Evolutionary conservation across 176 grass and related monocot genomes (phyloP).

Genomic region (Areca catechu): DNA sequence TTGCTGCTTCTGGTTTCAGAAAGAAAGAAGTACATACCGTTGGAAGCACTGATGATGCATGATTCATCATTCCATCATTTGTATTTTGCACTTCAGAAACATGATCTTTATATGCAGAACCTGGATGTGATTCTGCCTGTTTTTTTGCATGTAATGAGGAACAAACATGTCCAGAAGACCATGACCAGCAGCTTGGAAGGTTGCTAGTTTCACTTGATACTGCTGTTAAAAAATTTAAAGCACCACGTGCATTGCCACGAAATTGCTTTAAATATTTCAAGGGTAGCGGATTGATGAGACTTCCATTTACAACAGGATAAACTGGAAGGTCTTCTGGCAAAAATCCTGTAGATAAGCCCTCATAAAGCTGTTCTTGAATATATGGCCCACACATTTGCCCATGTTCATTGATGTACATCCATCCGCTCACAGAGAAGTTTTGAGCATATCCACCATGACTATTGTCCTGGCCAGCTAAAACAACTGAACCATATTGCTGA

Average conservation of each 20-base stretch:
- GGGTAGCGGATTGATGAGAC: constrained; percentile 38
- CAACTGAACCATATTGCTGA: constrained; percentile 7
- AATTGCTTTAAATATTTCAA: constrained; percentile 61
- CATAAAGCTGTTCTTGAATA: constrained; percentile 51
- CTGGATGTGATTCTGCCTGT: not conserved
- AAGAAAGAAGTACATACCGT: constrained; percentile 28
- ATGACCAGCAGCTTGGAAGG: not conserved
- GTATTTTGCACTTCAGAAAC: constrained; percentile 3
- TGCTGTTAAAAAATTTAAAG: not conserved
- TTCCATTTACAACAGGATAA: constrained; percentile 59
- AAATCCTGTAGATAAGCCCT: constrained; percentile 63
- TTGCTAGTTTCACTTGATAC: not conserved
- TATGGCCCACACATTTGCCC: constrained; percentile 92
- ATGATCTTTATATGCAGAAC: constrained; percentile 6
- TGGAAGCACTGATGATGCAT: constrained; percentile 24
- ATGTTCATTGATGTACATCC: constrained; percentile 67
- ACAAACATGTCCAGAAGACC: not conserved
- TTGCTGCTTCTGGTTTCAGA: too few relatives aligned
- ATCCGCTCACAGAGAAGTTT: constrained; percentile 35
- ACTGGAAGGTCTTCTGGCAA: constrained; percentile 62
- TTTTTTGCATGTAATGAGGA: not conserved
- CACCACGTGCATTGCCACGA: constrained; percentile 24
- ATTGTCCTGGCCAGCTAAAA: constrained; percentile 14
- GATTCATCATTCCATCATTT: constrained; percentile 4
- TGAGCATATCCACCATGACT: constrained; percentile 1